Percentiles rank a stretch among this genome's conserved stretches.
Conservation (phyloP, 2,329 filamentous ascomycete genomes). For the Calycina herbarum region DNA sequence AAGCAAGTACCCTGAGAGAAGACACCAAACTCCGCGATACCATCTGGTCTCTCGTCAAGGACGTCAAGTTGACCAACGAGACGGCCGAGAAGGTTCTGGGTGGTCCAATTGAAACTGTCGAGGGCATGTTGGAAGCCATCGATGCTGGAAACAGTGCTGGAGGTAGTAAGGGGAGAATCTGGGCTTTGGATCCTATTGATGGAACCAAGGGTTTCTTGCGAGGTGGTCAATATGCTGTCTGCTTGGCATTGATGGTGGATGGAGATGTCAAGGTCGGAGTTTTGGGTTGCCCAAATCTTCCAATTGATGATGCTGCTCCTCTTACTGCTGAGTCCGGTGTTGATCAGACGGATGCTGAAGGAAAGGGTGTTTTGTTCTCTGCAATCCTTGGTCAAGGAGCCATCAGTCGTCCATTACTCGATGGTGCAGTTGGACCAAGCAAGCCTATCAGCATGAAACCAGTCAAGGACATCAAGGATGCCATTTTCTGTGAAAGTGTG, state of each 20-base stretch:
- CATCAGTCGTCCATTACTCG: constrained; percentile 69
- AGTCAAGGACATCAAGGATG: constrained; percentile 70
- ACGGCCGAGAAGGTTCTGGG: constrained; percentile 68
- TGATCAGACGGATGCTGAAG: constrained; percentile 71
- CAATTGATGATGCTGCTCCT: constrained; percentile 74
- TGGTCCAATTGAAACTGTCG: constrained; percentile 64
- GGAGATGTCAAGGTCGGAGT: constrained; percentile 93
- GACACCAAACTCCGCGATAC: constrained; percentile 69
- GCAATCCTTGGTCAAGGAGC: constrained; percentile 80
- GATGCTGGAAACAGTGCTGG: constrained; percentile 70
- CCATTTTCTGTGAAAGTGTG: constrained; percentile 95
- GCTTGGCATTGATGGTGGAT: constrained; percentile 86
- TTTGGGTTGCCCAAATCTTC: constrained; percentile 92
- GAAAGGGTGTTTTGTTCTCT: constrained; percentile 84
- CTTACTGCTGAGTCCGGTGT: constrained; percentile 71
- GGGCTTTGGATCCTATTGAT: constrained; percentile 97
- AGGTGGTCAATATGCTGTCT: constrained; percentile 96
- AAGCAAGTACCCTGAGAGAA: constrained; percentile 75
- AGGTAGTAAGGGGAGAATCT: constrained; percentile 76
- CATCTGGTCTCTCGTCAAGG: constrained; percentile 82
- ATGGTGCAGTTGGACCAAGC: constrained; percentile 52
- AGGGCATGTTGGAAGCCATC: constrained; percentile 66
- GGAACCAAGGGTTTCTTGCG: constrained; percentile 96
- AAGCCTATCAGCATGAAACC: constrained; percentile 78
- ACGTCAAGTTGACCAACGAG: constrained; percentile 66